Base-by-base conservation (phyloP, 2,329 filamentous ascomycete genomes). In the Alternaria gaisen region DNA sequence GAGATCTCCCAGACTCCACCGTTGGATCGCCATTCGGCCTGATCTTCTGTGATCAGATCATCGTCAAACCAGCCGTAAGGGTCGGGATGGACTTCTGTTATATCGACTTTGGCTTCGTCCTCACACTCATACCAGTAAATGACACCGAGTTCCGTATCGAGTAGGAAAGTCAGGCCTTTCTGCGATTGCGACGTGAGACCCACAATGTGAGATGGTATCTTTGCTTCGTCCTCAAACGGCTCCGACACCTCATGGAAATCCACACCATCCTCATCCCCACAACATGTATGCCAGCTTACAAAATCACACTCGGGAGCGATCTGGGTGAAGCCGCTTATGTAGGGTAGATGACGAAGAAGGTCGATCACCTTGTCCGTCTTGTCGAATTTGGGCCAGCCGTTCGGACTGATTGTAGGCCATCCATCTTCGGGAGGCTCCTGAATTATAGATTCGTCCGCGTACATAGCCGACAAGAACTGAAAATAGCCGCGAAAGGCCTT, bases 391-490 rank as follows among this genome's bases (percentile, higher is more conserved):
- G 14, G 18, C 42, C 38, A 54, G 18, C 34, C 48, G 30, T 44
- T 34, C 16, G 53, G 38, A 12, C 10, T 22, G 32, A 69, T 66
- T 20, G 57, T 16, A 24, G 58, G 18, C 61, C 65, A 66, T 12
- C 65, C 63, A 8, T 44, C 40, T 30, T 56, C 30, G 8, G 65
- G 67, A 12, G 67, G 63, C 28, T 61, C 42, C 24, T 48, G 5
- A 12, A 69, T 30, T 3, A 36, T 28, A 1, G 53, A 43, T 12
- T 60, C 55, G 24, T 62, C 53, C 32, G 66, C 42, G 34, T 68
- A 70, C 59, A 70, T 61, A 18, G 30, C 48, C 34, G 42, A 51
- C 14, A 70, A 58, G 42, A 68, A 60, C 1, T n/a, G 48, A 16
- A 61, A 63, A 32, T 64, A 65, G 14, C 56, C 36, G 2, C 54